Evolutionary conservation across 2,329 filamentous ascomycete genomes (phyloP), one percentile per base, ranked within the genome.

Genomic region (Aspergillus hiratsukae): DNA sequence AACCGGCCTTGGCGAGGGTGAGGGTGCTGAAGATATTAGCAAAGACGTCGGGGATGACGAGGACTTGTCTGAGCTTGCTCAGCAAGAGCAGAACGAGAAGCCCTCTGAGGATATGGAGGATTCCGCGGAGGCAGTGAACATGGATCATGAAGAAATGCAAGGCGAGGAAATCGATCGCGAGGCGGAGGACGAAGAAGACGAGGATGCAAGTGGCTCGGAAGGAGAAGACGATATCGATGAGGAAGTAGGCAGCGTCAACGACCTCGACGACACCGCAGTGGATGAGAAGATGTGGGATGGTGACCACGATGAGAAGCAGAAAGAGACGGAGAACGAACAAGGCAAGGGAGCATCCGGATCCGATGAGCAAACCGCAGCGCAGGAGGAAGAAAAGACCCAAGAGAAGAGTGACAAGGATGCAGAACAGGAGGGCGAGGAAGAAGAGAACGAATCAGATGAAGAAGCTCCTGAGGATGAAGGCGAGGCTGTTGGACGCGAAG

Each of bases 201-300:
- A 87, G 8, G 82, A 86, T 10, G 81, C 85, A 1, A 84, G 84
- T 23, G 83, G 85, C 19, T 83, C 83, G 1, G 83, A 83, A 43
- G 83, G 87, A 52, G 80, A 87, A 9, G 83, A 89, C 27, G 83
- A 86, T 46, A 87, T 95, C 70, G 91, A 97, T 62, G 92, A 96
- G 66, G 91, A 97, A 73, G 84, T 89, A 4, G 94, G 92, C 1
- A 89, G 91, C 66, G 91, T 97, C 10, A 90, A 97, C 75, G 91
- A 96, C 66, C 80, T 96, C 45, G 93, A 96, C 64, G 88, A 91
- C 11, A 89, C 86, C 17, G 90, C 93, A 21, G 89, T 97, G 1
- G 95, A 99, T 70, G 95, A 99, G 77, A 99, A 97, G 80, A 91
- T 97, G 83, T 99, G 94, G 94, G 92, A 99, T 73, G 92, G 91